A percentile compares a stretch with the other conserved stretches of the same genome.
Conservation (phyloP, 345 rosid species). For the Clausena lansium region DNA sequence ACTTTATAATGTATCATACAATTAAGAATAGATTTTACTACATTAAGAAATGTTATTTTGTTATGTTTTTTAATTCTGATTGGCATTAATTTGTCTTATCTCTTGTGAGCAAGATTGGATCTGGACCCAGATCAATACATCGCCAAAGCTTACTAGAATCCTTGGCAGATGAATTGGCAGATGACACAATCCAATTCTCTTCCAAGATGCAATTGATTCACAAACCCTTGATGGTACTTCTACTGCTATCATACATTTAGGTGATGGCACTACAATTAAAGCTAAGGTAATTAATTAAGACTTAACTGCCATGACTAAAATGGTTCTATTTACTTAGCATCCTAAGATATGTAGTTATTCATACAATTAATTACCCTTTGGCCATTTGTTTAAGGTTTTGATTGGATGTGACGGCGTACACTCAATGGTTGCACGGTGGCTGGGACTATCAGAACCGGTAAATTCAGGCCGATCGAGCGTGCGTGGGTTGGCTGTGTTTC, state of each 20-base stretch:
- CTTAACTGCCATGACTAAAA: not conserved
- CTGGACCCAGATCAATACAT: conserved; percentile 26
- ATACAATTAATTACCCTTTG: not conserved
- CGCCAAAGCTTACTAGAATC: conserved; percentile 29
- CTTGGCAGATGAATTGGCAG: conserved; percentile 39
- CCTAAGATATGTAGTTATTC: not conserved
- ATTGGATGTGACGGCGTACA: conserved; percentile 51
- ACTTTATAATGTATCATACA: too few relatives aligned
- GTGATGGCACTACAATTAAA: conserved; percentile 35
- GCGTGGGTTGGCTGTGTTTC: conserved; percentile 28
- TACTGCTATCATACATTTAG: conserved; percentile 21
- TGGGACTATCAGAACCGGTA: conserved; percentile 27
- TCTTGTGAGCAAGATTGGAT: not conserved
- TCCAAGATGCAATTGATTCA: conserved; percentile 25
- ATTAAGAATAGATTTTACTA: too few relatives aligned
- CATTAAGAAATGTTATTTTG: too few relatives aligned
- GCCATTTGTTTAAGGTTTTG: conserved; percentile 19
- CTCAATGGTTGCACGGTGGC: conserved; percentile 31
- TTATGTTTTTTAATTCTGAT: not conserved
- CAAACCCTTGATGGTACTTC: conserved; percentile 14
- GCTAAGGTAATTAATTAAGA: conserved; percentile 25
- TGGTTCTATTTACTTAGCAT: too few relatives aligned
- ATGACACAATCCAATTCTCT: conserved; percentile 30
- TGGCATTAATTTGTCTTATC: not conserved
- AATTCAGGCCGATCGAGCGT: conserved; percentile 34